These are phyloP conservation scores for Ophiorrhiza pumila DNA, from an alignment of 257 asterid species.

Conservation along the genomic window DNA sequence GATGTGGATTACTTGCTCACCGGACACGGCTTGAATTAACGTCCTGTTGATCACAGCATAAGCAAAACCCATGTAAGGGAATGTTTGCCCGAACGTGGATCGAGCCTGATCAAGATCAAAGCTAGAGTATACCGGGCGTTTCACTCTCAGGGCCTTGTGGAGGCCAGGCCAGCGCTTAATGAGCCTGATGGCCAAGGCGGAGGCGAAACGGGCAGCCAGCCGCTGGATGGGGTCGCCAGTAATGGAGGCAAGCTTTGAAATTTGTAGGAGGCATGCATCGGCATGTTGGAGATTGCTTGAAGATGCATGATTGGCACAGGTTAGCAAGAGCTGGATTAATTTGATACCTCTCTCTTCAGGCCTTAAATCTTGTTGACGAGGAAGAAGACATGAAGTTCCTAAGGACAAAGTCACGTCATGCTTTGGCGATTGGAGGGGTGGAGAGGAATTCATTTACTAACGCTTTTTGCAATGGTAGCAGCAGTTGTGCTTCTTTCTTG, in stretches of 20 bases:
- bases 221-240: conserved; percentile 54
- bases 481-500: not conserved
- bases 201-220: conserved; percentile 43
- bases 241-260: conserved; percentile 36
- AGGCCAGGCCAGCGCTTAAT: conserved; percentile 62
- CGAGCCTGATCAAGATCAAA: conserved; percentile 28
- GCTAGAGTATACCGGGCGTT: not conserved
- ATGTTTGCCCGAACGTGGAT: conserved; percentile 22
- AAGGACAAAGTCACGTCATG: conserved; percentile 42
- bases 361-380: conserved; percentile 17
- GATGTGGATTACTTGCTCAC: conserved; percentile 34
- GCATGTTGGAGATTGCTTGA: conserved; percentile 53
- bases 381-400: conserved; percentile 22
- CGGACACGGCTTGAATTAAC: conserved; percentile 31
- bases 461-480: not conserved
- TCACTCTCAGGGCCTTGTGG: conserved; percentile 37
- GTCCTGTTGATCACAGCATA: conserved; percentile 30
- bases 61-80: conserved; percentile 40
- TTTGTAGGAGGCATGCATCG: conserved; percentile 42
- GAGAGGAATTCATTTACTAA: conserved; percentile 11
- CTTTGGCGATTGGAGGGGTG: conserved; percentile 31
- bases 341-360: conserved; percentile 44
- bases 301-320: conserved; percentile 45
- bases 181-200: conserved; percentile 46
- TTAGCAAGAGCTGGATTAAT: conserved; percentile 44